Percentiles rank a stretch among this genome's conserved stretches.
These are phyloP conservation scores for Barbatosphaeria neglecta DNA, from an alignment of 495 filamentous ascomycete genomes.

Conservation along the genomic window DNA sequence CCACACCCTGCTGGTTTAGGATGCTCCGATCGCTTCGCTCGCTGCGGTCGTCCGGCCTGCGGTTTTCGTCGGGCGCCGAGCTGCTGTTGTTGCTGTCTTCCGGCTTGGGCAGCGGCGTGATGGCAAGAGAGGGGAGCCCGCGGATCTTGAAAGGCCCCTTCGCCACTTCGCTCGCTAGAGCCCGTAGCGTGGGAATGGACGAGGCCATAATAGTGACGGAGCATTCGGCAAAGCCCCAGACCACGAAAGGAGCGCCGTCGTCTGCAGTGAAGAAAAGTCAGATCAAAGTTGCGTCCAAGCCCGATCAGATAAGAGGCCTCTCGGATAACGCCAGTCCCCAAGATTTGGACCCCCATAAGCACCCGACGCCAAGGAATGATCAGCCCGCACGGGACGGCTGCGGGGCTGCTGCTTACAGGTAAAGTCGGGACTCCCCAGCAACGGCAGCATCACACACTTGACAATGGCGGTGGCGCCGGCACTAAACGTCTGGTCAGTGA, in stretches of 20 bases:
- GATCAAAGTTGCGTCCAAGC: too few relatives aligned
- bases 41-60: not conserved
- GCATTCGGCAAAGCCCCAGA: conserved; percentile 17
- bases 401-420: conserved; percentile 18
- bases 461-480: conserved; percentile 13
- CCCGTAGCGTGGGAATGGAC: conserved; percentile 17
- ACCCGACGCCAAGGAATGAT: not conserved
- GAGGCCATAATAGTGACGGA: conserved; percentile 19
- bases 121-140: not conserved
- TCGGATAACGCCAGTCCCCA: too few relatives aligned
- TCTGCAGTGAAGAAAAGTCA: conserved; percentile 1
- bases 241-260: conserved; percentile 10
- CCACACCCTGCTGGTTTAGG: not conserved
- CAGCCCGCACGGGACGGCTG: not conserved
- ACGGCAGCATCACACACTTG: conserved; percentile 9
- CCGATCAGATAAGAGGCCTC: too few relatives aligned
- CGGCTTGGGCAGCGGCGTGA: not conserved
- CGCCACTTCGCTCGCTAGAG: not conserved
- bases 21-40: not conserved
- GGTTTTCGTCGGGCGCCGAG: not conserved
- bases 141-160: not conserved
- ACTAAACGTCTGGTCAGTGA: conserved; percentile 2
- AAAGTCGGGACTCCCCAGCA: conserved; percentile 10
- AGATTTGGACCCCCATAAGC: too few relatives aligned
- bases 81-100: not conserved